Evolutionary conservation across 2,329 filamentous ascomycete species (phyloP), one percentile per base, ranked within the genome.

Genomic region (Dothiorella sarmentorum): DNA sequence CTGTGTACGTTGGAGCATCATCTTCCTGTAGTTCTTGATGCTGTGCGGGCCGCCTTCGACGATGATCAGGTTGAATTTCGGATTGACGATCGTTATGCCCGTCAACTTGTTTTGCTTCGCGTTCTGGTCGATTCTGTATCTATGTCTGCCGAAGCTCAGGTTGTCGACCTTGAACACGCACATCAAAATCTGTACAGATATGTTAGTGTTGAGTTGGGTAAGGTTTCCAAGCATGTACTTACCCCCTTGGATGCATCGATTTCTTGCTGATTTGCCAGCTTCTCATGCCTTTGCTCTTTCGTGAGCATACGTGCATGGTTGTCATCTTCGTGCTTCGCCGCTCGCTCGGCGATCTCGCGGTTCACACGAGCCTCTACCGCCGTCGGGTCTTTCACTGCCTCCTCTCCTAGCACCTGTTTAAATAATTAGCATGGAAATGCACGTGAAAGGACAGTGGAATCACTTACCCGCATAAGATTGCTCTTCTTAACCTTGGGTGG

Each of bases 401-500:
- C 88, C 70, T 97, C 91, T 62, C 94, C 94, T 58, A 97, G 81
- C 27, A 99, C 94, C 60, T 92, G 88, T 94, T 99, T 99, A 70
- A 99, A 33, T 10, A 18, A 17, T 20, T 18, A 17, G 18, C n/a
- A 40, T 7, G n/a, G n/a, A 40, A 4, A n/a, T n/a, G 10, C 5
- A 31, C 29, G 10, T 31, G 10, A 10, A 13, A 10, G 29, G 15
- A 3, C 9, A 13, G 10, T 31, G 29, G 15, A 7, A 31, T 4
- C 29, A 31, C 29, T 31, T 31, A 31, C 94, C 60, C 92, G 88
- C 94, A 99, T 99, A 70, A 99, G 83, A 73, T 99, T 99, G 60
- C 88, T 90, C 74, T 95, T 95, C 77, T 97, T 97, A 65, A 99
- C 91, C 75, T 97, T 99, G 10, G 94, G 93, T 24, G 92, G 89